Evolutionary conservation across 2,329 filamentous ascomycete species (phyloP), one percentile per base, ranked within the genome.

Genomic region (Apiospora aurea): DNA sequence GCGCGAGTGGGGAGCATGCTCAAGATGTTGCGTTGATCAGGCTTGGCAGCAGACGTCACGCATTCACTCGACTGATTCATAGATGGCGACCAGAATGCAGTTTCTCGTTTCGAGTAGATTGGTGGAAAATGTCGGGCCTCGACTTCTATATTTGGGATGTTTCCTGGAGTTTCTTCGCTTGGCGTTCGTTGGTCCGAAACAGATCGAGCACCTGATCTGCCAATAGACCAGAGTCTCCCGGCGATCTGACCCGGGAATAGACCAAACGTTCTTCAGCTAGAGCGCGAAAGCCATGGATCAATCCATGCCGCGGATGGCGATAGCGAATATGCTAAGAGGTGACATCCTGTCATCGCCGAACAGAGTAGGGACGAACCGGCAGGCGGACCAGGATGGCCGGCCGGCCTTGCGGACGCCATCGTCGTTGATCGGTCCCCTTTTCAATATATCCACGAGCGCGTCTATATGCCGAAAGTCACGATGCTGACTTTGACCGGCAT

Each of bases 221-320:
- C 8, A 1, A 1, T 41, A 14, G 21, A 51, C 29, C 7, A 61
- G 29, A 61, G 26, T 21, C 53, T 34, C 29, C 14, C 29, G 16
- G 26, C 18, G 29, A 61, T 1, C 53, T 18, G 53, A 61, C 16
- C 53, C 29, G 29, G 53, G 29, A 38, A 61, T 21, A 41, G 57
- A 64, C 13, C 34, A n/a, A 41, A n/a, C 2, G 2, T 41, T 21
- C 34, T 14, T 34, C 34, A 41, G 4, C 21, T 41, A 64, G 10
- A 41, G 57, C 41, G 29, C 21, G 21, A 64, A 21, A 41, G 57
- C 11, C 57, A 64, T 64, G 57, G 34, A 64, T 64, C 53, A 34
- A 38, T 14, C 16, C 53, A 57, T 57, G 53, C 34, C 3, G 4
- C 29, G 7, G 29, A 21, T 61, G 16, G 29, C 7, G 8, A 61